These are phyloP conservation scores for Cochlearia excelsa DNA, from an alignment of 345 rosid species.

Conservation along the genomic window DNA sequence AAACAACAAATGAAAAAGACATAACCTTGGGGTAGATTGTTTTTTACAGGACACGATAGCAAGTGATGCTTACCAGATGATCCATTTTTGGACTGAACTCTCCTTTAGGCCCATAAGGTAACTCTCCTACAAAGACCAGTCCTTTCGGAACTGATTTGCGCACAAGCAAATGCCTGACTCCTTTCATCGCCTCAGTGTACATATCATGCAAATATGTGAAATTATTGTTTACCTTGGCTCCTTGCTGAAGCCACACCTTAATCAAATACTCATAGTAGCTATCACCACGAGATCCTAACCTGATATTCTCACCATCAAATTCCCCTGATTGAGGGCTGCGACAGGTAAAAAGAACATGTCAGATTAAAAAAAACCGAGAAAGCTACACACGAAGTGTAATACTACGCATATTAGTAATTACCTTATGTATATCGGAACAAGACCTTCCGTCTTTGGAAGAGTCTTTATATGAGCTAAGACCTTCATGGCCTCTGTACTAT, in stretches of 20 bases:
- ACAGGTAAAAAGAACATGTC: conserved; percentile 25
- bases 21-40: neutral
- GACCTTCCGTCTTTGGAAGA: conserved; percentile 84
- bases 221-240: conserved; percentile 43
- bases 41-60: conserved; percentile 14
- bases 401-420: conserved; percentile 15
- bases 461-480: conserved; percentile 80
- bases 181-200: conserved; percentile 95
- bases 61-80: conserved; percentile 71
- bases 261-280: conserved; percentile 95
- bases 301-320: conserved; percentile 82
- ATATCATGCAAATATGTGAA: conserved; percentile 70
- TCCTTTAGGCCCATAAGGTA: conserved; percentile 78
- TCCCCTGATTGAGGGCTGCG: conserved; percentile 85
- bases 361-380: conserved; percentile 12
- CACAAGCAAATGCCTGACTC: conserved; percentile 82
- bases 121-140: conserved; percentile 89
- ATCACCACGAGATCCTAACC: conserved; percentile 98
- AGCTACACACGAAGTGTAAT: neutral
- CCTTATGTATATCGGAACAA: conserved; percentile 97
- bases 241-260: conserved; percentile 95
- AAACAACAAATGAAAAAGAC: neutral
- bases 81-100: conserved; percentile 97
- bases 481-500: conserved; percentile 82
- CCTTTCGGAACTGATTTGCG: conserved; percentile 78